Evolutionary conservation across 352 stramenopile genomes (phyloP), one percentile per base, ranked within the genome.

Genomic region (Phytophthora fragariaefolia): DNA sequence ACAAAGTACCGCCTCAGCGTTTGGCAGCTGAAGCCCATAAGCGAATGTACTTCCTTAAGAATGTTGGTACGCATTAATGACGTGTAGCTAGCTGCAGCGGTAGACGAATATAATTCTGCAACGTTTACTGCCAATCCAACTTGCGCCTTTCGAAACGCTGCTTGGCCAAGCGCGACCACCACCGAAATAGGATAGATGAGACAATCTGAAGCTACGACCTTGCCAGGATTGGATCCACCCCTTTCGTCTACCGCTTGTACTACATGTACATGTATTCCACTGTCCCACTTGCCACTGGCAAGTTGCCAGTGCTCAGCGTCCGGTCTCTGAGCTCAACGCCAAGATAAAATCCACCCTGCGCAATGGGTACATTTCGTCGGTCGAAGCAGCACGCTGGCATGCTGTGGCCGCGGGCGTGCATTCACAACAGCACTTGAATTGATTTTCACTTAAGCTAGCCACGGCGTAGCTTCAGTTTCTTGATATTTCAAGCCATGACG

Each of bases 1-100:
- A 9, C n/a, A 56, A 58, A 17, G 13, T 17, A 24, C 30, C 47
- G 7, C 13, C 50, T 18, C 68, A 58, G 40, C 58, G 49, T 4
- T 24, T 80, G 18, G 42, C 43, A 28, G 71, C 68, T 9, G 67
- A 78, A 58, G 71, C 71, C 15, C 46, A 72, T 23, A 77, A 70
- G 46, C 57, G 74, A 23, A 59, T 73, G 36, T 36, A 78, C 52
- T 74, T 78, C 45, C 60, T 82, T 17, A 71, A 72, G 47, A 73
- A 67, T 66, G 51, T 77, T 24, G 46, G 50, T 56, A 60, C 48
- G 17, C 24, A 71, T 43, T 77, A 68, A 18, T 68, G 42, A 63
- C 60, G 52, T 57, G 40, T 49, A n/a, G n/a, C n/a, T n/a, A n/a
- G n/a, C n/a, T 52, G 20, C n/a, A 42, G 24, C 15, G 18, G 40